These are phyloP conservation scores for Candida tallmaniae DNA, from an alignment of 805 yeast species.

Conservation along the genomic window DNA sequence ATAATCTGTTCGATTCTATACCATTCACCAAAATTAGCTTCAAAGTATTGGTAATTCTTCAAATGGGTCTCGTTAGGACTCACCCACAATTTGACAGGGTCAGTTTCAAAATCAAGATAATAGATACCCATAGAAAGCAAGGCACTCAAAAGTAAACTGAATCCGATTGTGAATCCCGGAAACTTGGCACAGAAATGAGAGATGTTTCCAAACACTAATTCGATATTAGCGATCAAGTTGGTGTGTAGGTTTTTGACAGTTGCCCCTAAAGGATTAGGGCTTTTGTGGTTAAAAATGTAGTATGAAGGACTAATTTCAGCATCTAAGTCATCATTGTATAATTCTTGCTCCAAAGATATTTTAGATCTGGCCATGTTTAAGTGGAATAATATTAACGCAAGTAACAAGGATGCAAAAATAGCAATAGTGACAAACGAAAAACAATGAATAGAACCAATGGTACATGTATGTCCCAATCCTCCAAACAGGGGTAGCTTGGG, in stretches of 20 bases:
- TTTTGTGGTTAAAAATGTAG: constrained; percentile 5
- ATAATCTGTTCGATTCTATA: constrained; percentile 84
- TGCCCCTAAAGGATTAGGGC: neutral
- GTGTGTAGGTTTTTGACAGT: neutral
- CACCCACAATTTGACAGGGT: constrained; percentile 89
- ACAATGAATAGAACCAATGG: constrained; percentile 64
- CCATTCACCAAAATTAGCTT: constrained; percentile 84
- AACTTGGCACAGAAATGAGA: constrained; percentile 58
- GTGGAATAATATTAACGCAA: constrained; percentile 43
- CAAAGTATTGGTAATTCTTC: constrained; percentile 64
- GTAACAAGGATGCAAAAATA: constrained; percentile 36
- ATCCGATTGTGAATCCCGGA: constrained; percentile 39
- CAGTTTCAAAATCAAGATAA: constrained; percentile 58
- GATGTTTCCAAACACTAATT: constrained; percentile 39
- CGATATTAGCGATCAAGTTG: constrained; percentile 11
- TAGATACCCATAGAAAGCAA: constrained; percentile 50
- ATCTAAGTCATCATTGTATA: constrained; percentile 11
- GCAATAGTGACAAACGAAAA: constrained; percentile 60
- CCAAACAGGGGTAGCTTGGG: constrained; percentile 56
- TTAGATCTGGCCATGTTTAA: constrained; percentile 20
- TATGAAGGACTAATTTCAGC: constrained; percentile 13
- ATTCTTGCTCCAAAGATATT: constrained; percentile 1
- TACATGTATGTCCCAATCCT: constrained; percentile 39
- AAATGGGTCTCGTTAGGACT: constrained; percentile 69
- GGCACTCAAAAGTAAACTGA: constrained; percentile 28